Base-by-base conservation (phyloP, 2,329 filamentous ascomycete species). In the Hymenoscyphus salicellus region DNA sequence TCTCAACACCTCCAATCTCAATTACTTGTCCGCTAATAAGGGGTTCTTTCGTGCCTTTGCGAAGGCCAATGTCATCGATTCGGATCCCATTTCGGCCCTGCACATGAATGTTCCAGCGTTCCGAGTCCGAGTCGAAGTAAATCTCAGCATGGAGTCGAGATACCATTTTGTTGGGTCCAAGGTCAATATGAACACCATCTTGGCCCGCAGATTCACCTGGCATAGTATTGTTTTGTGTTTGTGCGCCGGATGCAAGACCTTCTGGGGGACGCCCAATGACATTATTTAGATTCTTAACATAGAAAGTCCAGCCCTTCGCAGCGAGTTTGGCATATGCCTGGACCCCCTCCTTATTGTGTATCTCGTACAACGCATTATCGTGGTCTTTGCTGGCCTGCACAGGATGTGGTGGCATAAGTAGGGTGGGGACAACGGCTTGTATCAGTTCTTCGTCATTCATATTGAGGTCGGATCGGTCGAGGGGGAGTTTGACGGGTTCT, bases 61-160 rank as follows among this genome's bases (percentile, higher is more conserved):
- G 90, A 63, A 96, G 79, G 23, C 85, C 81, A 60, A 80, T 79
- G 66, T 92, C 91, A 76, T 99, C 92, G 26, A 98, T 82, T 73
- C 91, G 92, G 57, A 96, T 85, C 32, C 93, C 93, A 76, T 99
- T 99, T 70, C 95, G 90, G 23, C 95, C 95, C 75, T 94, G 93
- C 68, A 97, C 92, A 55, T 87, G 81, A 60, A 99, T 85, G 72
- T 89, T 89, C 95, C 95, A 99, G 66, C 84, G 86, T 70, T 87
- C 88, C 43, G 83, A 79, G 52, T 88, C 86, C 20, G 82, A 79
- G 72, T 92, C 86, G 73, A 91, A 95, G 70, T 84, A 86, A 60
- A 95, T 91, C 72, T 87, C 82, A 11, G 90, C 91, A 74, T 93
- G 91, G 66, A 89, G 83, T 67, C 91, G 85, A 33, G 91, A 94